Evolutionary conservation across 371 early-diverging fungal genomes (phyloP), one percentile per base, ranked within the genome.

Genomic region (Mucor mucedo): DNA sequence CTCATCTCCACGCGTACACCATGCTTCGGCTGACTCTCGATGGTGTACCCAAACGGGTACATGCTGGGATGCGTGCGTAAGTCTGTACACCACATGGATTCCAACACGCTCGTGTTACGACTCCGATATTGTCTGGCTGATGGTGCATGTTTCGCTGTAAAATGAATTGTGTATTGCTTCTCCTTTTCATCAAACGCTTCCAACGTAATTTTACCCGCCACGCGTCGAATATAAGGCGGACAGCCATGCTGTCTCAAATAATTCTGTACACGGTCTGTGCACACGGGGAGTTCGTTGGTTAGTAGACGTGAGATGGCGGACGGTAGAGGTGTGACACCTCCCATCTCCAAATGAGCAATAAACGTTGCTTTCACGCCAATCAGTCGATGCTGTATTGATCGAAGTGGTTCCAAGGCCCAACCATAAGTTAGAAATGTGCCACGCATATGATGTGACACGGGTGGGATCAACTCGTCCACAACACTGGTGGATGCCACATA

Each of bases 271-370:
- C 77, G 76, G 38, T 70, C 74, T 14, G 79, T 73, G 42, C 76
- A 77, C n/a, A 74, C 60, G 33, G 85, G 84, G 40, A 82, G 55
- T 32, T 82, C 76, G 29, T 72, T 77, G 1, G 80, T 76, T 39
- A 85, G 60, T 5, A 71, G 65, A 11, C 84, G 80, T 30, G 80
- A 72, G 30, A 83, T 78, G n/a, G 81, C 72, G 0, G 77, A 61
- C 11, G 87, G 87, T 14, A 80, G 35, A 1, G 76, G 76, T 29
- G 82, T 68, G 2, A 66, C 55, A 5, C 84, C 84, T 33, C 72
- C 81, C 66, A 88, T 73, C 52, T 89, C 84, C 55, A 85, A 70
- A 55, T 86, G 87, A 9, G 80, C 80, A 47, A 87, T 79, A 73
- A 82, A 86, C 7, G 77, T 80, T 33, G 78, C 71, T 38, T 73